Percentiles rank a stretch among this genome's conserved stretches.
Evolutionary conservation across 192 early-diverging fungal genomes (phyloP).

Genomic region (Coemansia sp.): DNA sequence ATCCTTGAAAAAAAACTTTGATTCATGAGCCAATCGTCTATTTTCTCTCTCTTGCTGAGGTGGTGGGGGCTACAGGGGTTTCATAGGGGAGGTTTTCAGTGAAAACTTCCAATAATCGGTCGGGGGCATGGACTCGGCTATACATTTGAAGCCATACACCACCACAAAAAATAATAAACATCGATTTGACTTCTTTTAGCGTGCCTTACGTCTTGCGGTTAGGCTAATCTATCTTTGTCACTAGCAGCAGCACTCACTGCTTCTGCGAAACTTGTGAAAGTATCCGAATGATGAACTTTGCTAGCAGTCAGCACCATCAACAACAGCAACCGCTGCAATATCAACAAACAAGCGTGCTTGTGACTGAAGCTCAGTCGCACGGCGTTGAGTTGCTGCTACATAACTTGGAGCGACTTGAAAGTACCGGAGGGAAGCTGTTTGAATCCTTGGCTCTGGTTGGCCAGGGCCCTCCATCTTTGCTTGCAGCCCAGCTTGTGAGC

Average conservation of each 20-base stretch:
- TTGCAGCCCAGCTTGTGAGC: conserved; percentile 44
- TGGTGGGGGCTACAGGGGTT: too few relatives aligned
- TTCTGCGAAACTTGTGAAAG: not conserved
- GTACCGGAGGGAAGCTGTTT: conserved; percentile 39
- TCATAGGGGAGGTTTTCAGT: too few relatives aligned
- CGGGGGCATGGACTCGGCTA: not conserved
- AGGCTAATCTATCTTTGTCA: not conserved
- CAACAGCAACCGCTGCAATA: conserved; percentile 1
- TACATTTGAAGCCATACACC: not conserved
- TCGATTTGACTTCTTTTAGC: too few relatives aligned
- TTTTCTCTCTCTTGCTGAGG: too few relatives aligned
- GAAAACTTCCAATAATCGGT: not conserved
- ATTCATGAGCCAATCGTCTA: too few relatives aligned
- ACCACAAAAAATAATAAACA: too few relatives aligned
- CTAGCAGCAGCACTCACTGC: not conserved
- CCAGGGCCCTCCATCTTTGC: conserved; percentile 50
- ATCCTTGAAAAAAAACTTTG: too few relatives aligned
- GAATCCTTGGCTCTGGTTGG: conserved; percentile 48
- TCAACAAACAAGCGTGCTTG: not conserved
- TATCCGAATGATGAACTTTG: not conserved
- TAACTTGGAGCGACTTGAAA: conserved; percentile 35
- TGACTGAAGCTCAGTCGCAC: conserved; percentile 27
- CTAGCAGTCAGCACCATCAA: not conserved
- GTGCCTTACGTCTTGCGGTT: not conserved
- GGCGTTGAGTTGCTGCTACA: conserved; percentile 29